Evolutionary conservation across 2,329 filamentous ascomycete species (phyloP), one percentile per base, ranked within the genome.

Genomic region (Fusarium chlamydosporum): DNA sequence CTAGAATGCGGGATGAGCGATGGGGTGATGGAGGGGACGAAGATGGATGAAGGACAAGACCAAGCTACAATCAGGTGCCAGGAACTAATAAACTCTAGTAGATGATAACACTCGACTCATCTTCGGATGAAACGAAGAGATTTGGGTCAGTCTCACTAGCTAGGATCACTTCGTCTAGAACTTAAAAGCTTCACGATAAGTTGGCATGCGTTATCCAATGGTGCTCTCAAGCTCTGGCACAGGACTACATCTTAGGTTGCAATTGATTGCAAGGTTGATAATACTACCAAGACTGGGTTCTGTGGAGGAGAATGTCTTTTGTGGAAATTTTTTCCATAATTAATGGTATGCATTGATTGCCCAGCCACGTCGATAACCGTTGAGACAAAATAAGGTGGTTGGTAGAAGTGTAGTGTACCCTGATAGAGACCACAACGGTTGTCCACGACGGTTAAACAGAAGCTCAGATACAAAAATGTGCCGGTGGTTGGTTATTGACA

Each of bases 341-440:
- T 18, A 50, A 8, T 4, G 31, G 38, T 38, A 37, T 16, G 26
- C 23, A 55, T 43, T 38, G 20, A 43, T 35, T 38, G 15, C 26
- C 40, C 60, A 63, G 47, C 46, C 50, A 67, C 48, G 42, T 55
- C 11, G n/a, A 48, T 37, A 42, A 23, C 31, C 53, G 23, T 38
- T 61, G 16, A 37, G 20, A 43, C 35, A 51, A 53, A 20, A 57
- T 43, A 26, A 45, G 46, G 51, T 62, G 56, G 61, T 53, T 70
- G 43, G 56, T 61, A 27, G 41, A 42, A 11, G 18, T 53, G 34
- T 29, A 42, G 37, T 47, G 53, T 53, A 58, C 65, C 65, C 41
- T 50, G 29, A 23, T 23, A 23, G 29, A 54, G 46, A 35, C 38
- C 38, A 41, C 38, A 41, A 50, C 47, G 23, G 33, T 18, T 38